phyloP scores from a whole-genome alignment of 1,284 basidiomycete genomes.

The Cerrena zonata region DNA sequence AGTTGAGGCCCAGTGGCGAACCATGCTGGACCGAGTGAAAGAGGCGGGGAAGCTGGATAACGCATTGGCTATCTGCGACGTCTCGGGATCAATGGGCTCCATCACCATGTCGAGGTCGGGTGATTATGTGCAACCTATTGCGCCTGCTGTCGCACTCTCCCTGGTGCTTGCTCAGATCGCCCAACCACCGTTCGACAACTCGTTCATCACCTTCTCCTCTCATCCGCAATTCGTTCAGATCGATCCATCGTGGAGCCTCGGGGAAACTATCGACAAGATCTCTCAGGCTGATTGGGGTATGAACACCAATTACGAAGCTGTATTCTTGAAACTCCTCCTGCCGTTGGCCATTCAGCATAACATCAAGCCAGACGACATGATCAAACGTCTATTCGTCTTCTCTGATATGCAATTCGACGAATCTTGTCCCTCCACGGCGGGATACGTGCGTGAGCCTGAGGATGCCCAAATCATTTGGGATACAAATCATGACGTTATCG shows the following conservation, averaged over 20 bases:
- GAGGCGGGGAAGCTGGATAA: conserved; percentile 54
- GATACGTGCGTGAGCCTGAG: background rate
- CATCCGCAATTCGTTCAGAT: conserved; percentile 46
- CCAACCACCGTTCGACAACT: conserved; percentile 54
- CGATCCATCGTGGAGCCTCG: conserved; percentile 34
- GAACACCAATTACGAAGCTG: conserved; percentile 57
- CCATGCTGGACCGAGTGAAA: conserved; percentile 46
- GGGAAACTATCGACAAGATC: conserved; percentile 30
- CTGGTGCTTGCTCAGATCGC: conserved; percentile 60
- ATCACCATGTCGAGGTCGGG: background rate
- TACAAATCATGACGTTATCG: conserved; percentile 56
- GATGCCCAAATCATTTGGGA: conserved; percentile 34
- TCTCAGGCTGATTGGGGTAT: conserved; percentile 38
- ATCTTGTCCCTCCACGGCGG: conserved; percentile 13
- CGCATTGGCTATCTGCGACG: conserved; percentile 66
- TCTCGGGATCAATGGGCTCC: conserved; percentile 65
- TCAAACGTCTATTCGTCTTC: conserved; percentile 70
- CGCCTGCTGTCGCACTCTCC: conserved; percentile 58
- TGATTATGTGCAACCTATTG: conserved; percentile 40
- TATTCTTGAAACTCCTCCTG: conserved; percentile 56
- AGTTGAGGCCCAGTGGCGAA: conserved; percentile 60
- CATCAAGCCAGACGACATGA: conserved; percentile 62
- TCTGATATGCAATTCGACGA: conserved; percentile 73
- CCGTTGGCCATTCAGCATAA: conserved; percentile 49
- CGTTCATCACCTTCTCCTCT: conserved; percentile 64